Percentiles rank a stretch among this genome's conserved stretches.
phyloP scores from a whole-genome alignment of 768 basidiomycete genomes.

The Trametes cinnabarina region DNA sequence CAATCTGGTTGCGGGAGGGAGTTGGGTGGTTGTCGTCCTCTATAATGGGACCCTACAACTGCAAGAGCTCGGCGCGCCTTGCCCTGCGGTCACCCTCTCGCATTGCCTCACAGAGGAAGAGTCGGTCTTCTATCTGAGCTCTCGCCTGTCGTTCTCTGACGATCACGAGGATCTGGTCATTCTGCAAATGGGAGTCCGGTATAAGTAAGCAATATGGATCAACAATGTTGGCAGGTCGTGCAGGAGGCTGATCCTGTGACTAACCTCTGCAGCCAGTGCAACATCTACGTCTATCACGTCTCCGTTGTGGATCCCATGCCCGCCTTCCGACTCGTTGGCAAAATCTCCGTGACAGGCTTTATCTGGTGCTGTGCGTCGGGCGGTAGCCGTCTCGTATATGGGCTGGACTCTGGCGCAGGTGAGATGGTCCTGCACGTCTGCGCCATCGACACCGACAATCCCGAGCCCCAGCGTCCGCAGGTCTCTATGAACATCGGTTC shows the following conservation, averaged over 20 bases:
- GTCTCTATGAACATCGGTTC: slow-evolving; percentile 15
- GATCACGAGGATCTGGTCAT: slow-evolving; percentile 18
- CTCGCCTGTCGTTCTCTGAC: slow-evolving; percentile 14
- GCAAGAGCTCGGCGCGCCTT: slow-evolving; percentile 8
- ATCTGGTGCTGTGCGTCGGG: slow-evolving; percentile 18
- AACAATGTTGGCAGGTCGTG: not conserved
- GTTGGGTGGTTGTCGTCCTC: slow-evolving; percentile 14
- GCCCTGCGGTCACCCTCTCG: slow-evolving; percentile 5
- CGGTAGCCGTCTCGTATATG: slow-evolving; percentile 13
- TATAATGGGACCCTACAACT: slow-evolving; percentile 16
- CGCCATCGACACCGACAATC: not conserved
- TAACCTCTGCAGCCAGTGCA: slow-evolving; percentile 13
- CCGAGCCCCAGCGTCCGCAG: not conserved
- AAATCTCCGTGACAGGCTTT: slow-evolving; percentile 10
- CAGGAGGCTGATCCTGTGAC: not conserved
- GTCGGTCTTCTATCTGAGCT: slow-evolving; percentile 20
- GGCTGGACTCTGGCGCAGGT: slow-evolving; percentile 10
- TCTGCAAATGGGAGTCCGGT: slow-evolving; percentile 19
- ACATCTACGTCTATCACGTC: slow-evolving; percentile 17
- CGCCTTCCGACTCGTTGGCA: slow-evolving; percentile 9
- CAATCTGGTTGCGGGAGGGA: slow-evolving; percentile 13
- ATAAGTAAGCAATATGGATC: slow-evolving; percentile 7
- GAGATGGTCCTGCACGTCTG: slow-evolving; percentile 17
- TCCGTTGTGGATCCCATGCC: slow-evolving; percentile 6
- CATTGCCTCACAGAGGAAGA: slow-evolving; percentile 13